phyloP scores from a whole-genome alignment of 257 asterid species.

The Leptodermis oblonga region DNA sequence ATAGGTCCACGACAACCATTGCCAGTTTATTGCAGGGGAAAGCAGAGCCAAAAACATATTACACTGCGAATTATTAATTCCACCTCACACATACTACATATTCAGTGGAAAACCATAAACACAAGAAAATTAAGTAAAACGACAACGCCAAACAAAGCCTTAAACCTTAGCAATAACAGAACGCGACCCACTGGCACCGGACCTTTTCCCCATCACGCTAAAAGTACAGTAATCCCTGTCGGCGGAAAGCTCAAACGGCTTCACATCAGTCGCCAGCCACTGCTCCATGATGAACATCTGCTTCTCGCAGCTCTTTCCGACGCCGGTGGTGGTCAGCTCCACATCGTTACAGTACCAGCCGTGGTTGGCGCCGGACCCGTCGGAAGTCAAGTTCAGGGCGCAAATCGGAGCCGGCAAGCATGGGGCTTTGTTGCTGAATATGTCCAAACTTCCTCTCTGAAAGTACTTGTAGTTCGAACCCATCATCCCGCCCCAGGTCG shows the following conservation, averaged over 20 bases:
- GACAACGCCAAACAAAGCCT: not conserved
- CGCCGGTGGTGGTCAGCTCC: conserved; percentile 53
- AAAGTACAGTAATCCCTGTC: conserved; percentile 33
- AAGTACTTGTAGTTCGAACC: not conserved
- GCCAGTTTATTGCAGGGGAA: too few species aligned
- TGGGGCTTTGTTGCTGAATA: conserved; percentile 58
- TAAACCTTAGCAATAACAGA: not conserved
- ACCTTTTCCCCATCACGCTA: not conserved
- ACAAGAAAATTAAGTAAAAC: not conserved
- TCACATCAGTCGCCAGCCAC: conserved; percentile 56
- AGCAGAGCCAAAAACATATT: too few species aligned
- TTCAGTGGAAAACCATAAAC: too few species aligned
- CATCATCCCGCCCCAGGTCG: conserved; percentile 1
- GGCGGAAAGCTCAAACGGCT: conserved; percentile 53
- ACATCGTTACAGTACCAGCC: conserved; percentile 70
- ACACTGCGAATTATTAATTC: too few species aligned
- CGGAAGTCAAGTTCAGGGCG: conserved; percentile 55
- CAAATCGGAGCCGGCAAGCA: conserved; percentile 57
- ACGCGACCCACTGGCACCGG: conserved; percentile 12
- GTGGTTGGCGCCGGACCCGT: conserved; percentile 55
- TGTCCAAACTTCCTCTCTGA: conserved; percentile 27
- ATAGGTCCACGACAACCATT: too few species aligned
- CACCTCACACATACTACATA: too few species aligned
- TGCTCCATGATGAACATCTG: conserved; percentile 50
- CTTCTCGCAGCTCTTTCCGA: conserved; percentile 15